Evolutionary conservation across 768 basidiomycete species (phyloP).

Genomic region (Neoboletus brunneissimus): DNA sequence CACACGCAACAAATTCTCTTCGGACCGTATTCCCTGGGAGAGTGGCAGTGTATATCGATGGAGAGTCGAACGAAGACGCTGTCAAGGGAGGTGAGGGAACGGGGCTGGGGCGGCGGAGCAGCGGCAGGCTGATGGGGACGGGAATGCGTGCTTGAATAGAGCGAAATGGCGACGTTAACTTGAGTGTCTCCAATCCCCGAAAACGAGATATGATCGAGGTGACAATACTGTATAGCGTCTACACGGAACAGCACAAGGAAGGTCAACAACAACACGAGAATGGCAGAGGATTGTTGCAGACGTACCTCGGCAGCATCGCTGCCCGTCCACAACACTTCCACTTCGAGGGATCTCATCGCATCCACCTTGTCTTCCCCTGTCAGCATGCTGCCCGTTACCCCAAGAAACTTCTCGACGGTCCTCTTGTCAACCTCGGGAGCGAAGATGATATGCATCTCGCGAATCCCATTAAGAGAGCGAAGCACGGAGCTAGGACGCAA

Average conservation of each 20-base stretch:
- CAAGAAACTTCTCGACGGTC: constrained; percentile 33
- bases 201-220: constrained; percentile 34
- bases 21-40: neutral
- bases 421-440: constrained; percentile 33
- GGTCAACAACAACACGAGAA: neutral
- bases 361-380: constrained; percentile 8
- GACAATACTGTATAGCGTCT: constrained; percentile 31
- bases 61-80: neutral
- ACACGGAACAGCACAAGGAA: neutral
- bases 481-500: constrained; percentile 28
- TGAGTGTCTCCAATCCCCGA: constrained; percentile 27
- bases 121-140: neutral
- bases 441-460: constrained; percentile 30
- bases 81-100: constrained; percentile 8
- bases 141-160: constrained; percentile 23
- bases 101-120: neutral
- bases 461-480: constrained; percentile 28
- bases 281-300: neutral
- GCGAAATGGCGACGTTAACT: constrained; percentile 32
- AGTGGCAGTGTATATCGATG: neutral
- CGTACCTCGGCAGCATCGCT: constrained; percentile 30
- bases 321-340: constrained; percentile 29
- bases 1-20: constrained; percentile 30
- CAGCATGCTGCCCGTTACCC: constrained; percentile 22
- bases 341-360: constrained; percentile 24